Evolutionary conservation across 306 rosid species (phyloP).

Genomic region (Inga oerstediana): DNA sequence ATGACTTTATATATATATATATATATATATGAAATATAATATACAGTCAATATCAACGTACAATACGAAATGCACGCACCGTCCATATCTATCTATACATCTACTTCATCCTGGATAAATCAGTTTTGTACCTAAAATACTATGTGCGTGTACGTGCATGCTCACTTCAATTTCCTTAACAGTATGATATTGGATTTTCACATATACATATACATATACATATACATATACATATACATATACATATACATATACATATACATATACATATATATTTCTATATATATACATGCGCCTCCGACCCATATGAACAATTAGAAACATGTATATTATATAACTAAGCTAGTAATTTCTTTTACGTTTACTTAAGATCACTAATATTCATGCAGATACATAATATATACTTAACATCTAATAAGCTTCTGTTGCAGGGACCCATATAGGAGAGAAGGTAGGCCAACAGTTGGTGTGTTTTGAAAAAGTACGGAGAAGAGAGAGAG

Average conservation of each 20-base stretch:
- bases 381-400: not conserved
- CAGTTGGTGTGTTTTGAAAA: slow-evolving; percentile 22
- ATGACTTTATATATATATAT: not conserved
- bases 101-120: not conserved
- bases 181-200: too few relatives aligned
- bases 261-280: too few relatives aligned
- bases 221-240: too few relatives aligned
- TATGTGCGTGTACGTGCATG: not conserved
- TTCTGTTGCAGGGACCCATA: slow-evolving; percentile 40
- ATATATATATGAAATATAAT: not conserved
- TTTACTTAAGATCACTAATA: not conserved
- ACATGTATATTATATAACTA: not conserved
- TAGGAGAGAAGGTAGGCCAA: slow-evolving; percentile 32
- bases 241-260: too few relatives aligned
- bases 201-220: too few relatives aligned
- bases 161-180: not conserved
- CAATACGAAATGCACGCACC: not conserved
- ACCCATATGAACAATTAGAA: not conserved
- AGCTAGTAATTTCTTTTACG: not conserved
- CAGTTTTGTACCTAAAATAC: not conserved
- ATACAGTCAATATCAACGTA: not conserved
- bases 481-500: not conserved
- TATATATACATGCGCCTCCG: not conserved
- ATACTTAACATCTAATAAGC: slow-evolving; percentile 30
- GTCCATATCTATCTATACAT: not conserved